Percentiles rank a stretch among this genome's conserved stretches.
These are phyloP conservation scores for Tricholoma terreum DNA, from an alignment of 768 basidiomycete species.

Conservation along the genomic window DNA sequence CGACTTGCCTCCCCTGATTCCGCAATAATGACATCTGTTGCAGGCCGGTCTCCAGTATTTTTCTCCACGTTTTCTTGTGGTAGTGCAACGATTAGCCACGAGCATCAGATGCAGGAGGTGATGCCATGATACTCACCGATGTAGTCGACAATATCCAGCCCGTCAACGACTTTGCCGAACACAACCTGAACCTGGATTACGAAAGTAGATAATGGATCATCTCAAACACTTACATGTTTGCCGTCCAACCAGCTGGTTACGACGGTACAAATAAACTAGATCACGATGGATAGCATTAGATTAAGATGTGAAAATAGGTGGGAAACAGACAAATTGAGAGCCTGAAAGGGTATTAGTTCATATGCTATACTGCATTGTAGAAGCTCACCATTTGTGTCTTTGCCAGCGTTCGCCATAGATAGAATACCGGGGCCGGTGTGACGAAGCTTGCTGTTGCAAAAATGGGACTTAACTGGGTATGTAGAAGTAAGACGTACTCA, in stretches of 20 bases:
- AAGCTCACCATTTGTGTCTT: constrained; percentile 81
- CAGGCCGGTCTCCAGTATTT: constrained; percentile 67
- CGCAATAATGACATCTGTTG: constrained; percentile 72
- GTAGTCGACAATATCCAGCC: constrained; percentile 77
- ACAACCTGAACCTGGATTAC: constrained; percentile 58
- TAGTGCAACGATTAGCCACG: not conserved
- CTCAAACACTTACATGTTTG: constrained; percentile 59
- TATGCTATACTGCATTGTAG: not conserved
- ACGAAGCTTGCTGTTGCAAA: constrained; percentile 75
- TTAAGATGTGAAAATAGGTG: not conserved
- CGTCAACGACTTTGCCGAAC: constrained; percentile 89
- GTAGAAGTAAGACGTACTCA: constrained; percentile 32
- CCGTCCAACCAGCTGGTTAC: constrained; percentile 89
- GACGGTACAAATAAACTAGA: constrained; percentile 88
- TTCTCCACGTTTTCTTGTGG: constrained; percentile 71
- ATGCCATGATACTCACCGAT: constrained; percentile 57
- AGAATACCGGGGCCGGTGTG: constrained; percentile 86
- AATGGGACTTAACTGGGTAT: not conserved
- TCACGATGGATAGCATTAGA: not conserved
- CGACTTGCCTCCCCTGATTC: constrained; percentile 81
- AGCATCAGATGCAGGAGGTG: not conserved
- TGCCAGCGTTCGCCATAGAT: constrained; percentile 94
- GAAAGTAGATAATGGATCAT: not conserved
- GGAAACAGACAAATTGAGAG: constrained; percentile 79
- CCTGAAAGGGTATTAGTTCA: constrained; percentile 38